Evolutionary conservation across 495 filamentous ascomycete genomes (phyloP), one percentile per base, ranked within the genome.

Genomic region (Patellaria atrata): DNA sequence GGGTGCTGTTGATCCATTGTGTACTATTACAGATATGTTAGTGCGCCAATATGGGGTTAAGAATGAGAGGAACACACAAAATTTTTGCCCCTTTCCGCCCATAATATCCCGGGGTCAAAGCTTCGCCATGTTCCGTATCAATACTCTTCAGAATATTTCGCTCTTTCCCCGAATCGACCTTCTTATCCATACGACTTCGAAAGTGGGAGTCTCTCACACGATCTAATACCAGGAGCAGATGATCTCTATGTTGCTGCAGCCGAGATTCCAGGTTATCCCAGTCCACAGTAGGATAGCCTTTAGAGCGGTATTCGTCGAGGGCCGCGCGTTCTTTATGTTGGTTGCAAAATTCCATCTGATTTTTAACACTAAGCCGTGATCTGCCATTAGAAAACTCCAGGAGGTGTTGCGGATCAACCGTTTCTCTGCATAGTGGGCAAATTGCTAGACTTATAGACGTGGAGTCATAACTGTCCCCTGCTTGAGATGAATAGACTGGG

Each of bases 51-150:
- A n/a, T n/a, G n/a, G n/a, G n/a, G n/a, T n/a, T n/a, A n/a, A n/a
- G n/a, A n/a, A n/a, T n/a, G n/a, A n/a, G n/a, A n/a, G n/a, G n/a
- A n/a, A n/a, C n/a, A n/a, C n/a, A n/a, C n/a, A n/a, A n/a, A n/a
- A n/a, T n/a, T n/a, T n/a, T n/a, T n/a, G n/a, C n/a, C n/a, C n/a
- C 89, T 33, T 78, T 66, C 1, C 76, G 67, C 1, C 89, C 89
- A 53, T 94, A 97, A 52, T 96, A 97, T 0, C 89, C 89, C 18
- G 75, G 74, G 3, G 58, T 70, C 27, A 70, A 62, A 23, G 23
- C 27, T 11, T 33, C 34, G 33, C 15, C 32, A 22, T 26, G 27
- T 9, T 30, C 27, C 28, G 30, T 40, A 23, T 48, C 26, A 21
- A 48, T 48, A 32, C 40, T 62, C 62, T 24, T 61, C 33, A 3